Evolutionary conservation across 805 yeast genomes (phyloP).

Genomic region (Candida parachauliodes): DNA sequence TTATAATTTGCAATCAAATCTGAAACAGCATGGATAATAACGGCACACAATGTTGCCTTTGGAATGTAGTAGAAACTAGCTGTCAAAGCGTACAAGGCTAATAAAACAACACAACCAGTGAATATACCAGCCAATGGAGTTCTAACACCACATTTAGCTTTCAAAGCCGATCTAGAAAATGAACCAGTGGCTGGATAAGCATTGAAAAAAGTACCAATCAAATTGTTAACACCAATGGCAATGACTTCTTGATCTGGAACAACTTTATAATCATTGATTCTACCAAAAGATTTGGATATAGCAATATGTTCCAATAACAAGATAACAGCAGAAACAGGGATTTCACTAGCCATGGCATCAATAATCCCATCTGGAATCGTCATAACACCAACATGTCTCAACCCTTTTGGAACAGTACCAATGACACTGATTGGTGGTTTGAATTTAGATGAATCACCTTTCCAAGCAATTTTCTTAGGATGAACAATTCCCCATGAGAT

Average conservation of each 20-base stretch:
- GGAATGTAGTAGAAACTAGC: constrained; percentile 85
- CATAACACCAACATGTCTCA: constrained; percentile 73
- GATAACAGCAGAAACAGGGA: constrained; percentile 83
- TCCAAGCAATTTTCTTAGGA: constrained; percentile 31
- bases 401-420: constrained; percentile 81
- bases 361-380: constrained; percentile 57
- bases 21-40: constrained; percentile 89
- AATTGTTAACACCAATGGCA: constrained; percentile 89
- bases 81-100: constrained; percentile 83
- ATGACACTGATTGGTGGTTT: constrained; percentile 54
- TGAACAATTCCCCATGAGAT: constrained; percentile 76
- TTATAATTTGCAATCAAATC: constrained; percentile 74
- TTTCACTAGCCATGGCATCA: constrained; percentile 61
- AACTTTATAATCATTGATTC: constrained; percentile 86
- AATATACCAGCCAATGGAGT: constrained; percentile 91
- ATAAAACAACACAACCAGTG: constrained; percentile 83
- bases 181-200: constrained; percentile 98
- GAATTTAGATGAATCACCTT: constrained; percentile 29
- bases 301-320: constrained; percentile 89
- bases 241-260: constrained; percentile 90
- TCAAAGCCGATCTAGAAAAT: constrained; percentile 89
- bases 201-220: constrained; percentile 85
- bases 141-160: constrained; percentile 91
- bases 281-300: constrained; percentile 88
- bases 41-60: constrained; percentile 80